Evolutionary conservation across 176 grass and related monocot species (phyloP).

Genomic region (Aegilops sharonensis): DNA sequence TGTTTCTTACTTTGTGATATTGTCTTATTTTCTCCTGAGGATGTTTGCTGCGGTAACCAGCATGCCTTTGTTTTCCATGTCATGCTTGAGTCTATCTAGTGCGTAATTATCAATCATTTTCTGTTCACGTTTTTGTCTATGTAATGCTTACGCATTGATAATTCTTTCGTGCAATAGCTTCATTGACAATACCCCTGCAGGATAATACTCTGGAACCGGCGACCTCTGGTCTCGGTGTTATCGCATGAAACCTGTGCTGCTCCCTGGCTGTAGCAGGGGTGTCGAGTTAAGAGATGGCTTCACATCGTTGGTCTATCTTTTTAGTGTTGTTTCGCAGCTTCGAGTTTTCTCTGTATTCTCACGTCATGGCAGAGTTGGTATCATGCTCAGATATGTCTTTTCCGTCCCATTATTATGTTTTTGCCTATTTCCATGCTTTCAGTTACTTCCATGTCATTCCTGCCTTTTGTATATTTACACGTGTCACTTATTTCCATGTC

Average conservation of each 20-base stretch:
- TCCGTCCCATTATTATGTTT: not conserved
- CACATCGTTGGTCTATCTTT: not conserved
- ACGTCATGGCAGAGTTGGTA: not conserved
- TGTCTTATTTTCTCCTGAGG: constrained; percentile 5
- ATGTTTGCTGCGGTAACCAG: not conserved
- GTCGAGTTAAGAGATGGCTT: not conserved
- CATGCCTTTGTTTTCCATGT: constrained; percentile 13
- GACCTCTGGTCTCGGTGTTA: not conserved
- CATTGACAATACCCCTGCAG: not conserved
- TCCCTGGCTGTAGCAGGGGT: not conserved
- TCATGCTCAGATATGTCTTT: not conserved
- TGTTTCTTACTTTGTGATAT: constrained; percentile 5
- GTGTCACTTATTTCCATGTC: not conserved
- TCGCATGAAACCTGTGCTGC: not conserved
- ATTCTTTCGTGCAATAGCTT: not conserved
- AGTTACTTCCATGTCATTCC: not conserved
- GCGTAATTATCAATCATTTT: not conserved
- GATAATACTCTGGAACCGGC: not conserved
- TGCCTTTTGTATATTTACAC: not conserved
- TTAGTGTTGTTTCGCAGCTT: not conserved
- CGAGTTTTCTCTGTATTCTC: not conserved
- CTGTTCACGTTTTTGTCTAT: not conserved
- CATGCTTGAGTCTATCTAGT: not conserved
- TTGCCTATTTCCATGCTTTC: not conserved
- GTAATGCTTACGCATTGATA: not conserved